Conservation (phyloP, 768 basidiomycete species). For the Phylloporus rhodoxanthus region DNA sequence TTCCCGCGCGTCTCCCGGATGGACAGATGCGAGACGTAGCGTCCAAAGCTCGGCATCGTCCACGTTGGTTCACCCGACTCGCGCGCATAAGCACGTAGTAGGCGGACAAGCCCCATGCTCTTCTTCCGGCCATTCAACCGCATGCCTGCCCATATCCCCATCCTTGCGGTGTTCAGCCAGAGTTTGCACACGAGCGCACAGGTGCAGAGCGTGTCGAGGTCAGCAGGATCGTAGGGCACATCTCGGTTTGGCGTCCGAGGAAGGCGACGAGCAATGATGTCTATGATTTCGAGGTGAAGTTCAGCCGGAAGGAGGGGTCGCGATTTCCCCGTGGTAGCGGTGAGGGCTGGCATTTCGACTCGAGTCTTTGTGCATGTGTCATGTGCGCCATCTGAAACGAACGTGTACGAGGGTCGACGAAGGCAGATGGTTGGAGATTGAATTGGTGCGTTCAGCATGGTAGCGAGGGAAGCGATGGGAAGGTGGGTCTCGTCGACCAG, state of each 20-base stretch:
- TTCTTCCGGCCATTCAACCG: conserved; percentile 16
- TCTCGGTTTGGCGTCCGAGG: conserved; percentile 5
- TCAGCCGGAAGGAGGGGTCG: conserved; percentile 23
- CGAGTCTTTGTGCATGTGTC: not conserved
- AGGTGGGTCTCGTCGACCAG: conserved; percentile 6
- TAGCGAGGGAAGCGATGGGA: not conserved
- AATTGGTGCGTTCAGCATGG: conserved; percentile 12
- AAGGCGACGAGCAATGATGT: conserved; percentile 18
- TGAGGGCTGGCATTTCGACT: not conserved
- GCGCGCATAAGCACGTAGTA: conserved; percentile 16
- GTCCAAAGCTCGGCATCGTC: conserved; percentile 51
- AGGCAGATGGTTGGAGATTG: conserved; percentile 3
- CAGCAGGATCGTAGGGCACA: conserved; percentile 9
- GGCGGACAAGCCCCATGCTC: conserved; percentile 17
- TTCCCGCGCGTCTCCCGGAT: conserved; percentile 28
- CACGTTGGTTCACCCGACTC: conserved; percentile 4
- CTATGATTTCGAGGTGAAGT: conserved; percentile 28
- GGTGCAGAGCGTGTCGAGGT: conserved; percentile 18
- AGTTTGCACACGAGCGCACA: conserved; percentile 30
- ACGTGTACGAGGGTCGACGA: conserved; percentile 6
- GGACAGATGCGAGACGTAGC: conserved; percentile 38
- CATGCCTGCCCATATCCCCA: conserved; percentile 20
- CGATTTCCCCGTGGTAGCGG: conserved; percentile 5
- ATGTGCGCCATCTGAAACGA: not conserved
- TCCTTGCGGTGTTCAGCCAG: conserved; percentile 24